Conservation (phyloP, 2,329 filamentous ascomycete species). For the Alternaria brassicae region DNA sequence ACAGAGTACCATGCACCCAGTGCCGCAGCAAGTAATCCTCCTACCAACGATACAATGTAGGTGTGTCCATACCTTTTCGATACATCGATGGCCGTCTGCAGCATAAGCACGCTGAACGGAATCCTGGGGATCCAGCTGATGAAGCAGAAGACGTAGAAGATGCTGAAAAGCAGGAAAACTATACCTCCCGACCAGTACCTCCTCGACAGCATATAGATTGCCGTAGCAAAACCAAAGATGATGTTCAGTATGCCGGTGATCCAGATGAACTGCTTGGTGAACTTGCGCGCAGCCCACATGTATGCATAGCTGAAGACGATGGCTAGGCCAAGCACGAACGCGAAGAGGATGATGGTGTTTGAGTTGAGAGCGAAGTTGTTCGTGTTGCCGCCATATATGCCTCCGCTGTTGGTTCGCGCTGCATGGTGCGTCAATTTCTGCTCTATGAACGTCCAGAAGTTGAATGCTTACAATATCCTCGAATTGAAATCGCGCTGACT, state of each 20-base stretch:
- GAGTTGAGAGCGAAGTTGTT: constrained; percentile 76
- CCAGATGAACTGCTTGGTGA: constrained; percentile 93
- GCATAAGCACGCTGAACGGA: constrained; percentile 89
- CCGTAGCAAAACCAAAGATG: constrained; percentile 81
- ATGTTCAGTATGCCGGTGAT: constrained; percentile 71
- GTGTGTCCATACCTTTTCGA: constrained; percentile 85
- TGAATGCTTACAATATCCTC: constrained; percentile 66
- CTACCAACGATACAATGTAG: constrained; percentile 83
- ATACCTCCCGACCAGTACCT: constrained; percentile 85
- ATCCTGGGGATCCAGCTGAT: constrained; percentile 86
- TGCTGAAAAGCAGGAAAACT: constrained; percentile 81
- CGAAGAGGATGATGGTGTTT: constrained; percentile 86
- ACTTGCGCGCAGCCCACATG: constrained; percentile 74
- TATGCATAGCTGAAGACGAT: constrained; percentile 79
- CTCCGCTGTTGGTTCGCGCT: constrained; percentile 68
- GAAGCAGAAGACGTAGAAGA: constrained; percentile 83
- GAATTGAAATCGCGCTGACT: constrained; percentile 76
- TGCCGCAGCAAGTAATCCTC: constrained; percentile 76
- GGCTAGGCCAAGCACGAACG: constrained; percentile 76
- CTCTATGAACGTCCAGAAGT: background rate
- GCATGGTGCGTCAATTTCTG: constrained; percentile 6
- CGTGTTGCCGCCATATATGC: constrained; percentile 70
- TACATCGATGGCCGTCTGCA: constrained; percentile 84
- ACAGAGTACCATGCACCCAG: constrained; percentile 87
- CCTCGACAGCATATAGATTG: constrained; percentile 81